A percentile compares a stretch with the other conserved stretches of the same genome.
phyloP scores from a whole-genome alignment of 768 basidiomycete species.

The Leccinum variicolor region DNA sequence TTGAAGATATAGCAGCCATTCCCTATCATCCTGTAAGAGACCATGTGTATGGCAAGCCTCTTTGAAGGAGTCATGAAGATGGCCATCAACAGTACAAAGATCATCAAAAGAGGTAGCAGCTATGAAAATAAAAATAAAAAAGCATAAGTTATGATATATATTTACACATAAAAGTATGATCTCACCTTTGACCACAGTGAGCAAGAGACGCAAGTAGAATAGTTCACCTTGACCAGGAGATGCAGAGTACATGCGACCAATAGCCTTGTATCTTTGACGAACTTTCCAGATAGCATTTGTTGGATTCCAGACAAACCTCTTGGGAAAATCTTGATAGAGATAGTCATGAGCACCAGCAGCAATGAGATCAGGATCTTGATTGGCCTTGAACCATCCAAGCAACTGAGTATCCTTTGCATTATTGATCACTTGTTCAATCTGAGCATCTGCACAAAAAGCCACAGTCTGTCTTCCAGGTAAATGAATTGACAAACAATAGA shows the following conservation, averaged over 20 bases:
- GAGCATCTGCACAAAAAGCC: background rate
- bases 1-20: background rate
- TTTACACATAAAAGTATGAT: background rate
- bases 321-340: conserved; percentile 36
- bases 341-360: conserved; percentile 8
- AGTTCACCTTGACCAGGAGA: conserved; percentile 31
- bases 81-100: background rate
- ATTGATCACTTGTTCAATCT: background rate
- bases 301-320: conserved; percentile 24
- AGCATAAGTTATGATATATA: background rate
- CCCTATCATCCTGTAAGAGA: conserved; percentile 35
- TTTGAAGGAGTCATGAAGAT: background rate
- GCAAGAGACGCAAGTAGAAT: conserved; percentile 39
- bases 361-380: background rate
- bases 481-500: background rate
- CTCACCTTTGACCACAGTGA: conserved; percentile 33
- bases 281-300: conserved; percentile 27
- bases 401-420: background rate
- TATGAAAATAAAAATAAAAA: background rate
- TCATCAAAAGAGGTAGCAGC: background rate
- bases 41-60: conserved; percentile 38
- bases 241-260: conserved; percentile 11
- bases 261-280: conserved; percentile 19
- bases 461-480: background rate
- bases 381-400: background rate